These are phyloP conservation scores for Castanopsis chinensis DNA, from an alignment of 306 rosid species.

Conservation along the genomic window DNA sequence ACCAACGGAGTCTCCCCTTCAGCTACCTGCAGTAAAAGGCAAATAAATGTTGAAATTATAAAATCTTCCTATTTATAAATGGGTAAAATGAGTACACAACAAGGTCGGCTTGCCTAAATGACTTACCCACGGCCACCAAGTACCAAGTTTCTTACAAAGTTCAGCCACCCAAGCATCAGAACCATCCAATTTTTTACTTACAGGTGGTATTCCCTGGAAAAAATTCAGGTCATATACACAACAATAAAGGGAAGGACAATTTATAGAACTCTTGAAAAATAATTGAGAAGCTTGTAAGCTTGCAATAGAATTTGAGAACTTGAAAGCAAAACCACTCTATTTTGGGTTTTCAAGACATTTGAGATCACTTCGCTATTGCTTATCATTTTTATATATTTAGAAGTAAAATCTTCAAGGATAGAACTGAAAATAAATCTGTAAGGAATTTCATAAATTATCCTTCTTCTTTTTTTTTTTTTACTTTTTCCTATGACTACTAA, in stretches of 20 bases:
- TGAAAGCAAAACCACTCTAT: not conserved
- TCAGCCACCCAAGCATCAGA: conserved; percentile 79
- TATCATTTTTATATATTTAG: not conserved
- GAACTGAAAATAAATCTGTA: not conserved
- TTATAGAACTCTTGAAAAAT: not conserved
- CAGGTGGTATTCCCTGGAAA: conserved; percentile 81
- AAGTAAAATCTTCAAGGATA: not conserved
- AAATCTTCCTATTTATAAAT: conserved; percentile 5
- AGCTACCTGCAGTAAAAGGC: conserved; percentile 60
- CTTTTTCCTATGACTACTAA: not conserved
- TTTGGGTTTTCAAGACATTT: not conserved
- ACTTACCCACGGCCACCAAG: conserved; percentile 97
- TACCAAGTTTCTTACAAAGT: conserved; percentile 68
- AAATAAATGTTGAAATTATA: conserved; percentile 14
- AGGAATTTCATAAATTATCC: not conserved
- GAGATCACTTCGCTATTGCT: not conserved
- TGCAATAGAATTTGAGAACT: not conserved
- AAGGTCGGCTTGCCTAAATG: not conserved
- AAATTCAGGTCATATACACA: conserved; percentile 12
- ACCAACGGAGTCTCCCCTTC: conserved; percentile 79
- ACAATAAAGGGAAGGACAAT: not conserved
- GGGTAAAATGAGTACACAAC: conserved; percentile 1
- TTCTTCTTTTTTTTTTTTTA: not conserved
- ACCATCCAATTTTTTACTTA: conserved; percentile 43
- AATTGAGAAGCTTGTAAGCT: conserved; percentile 15